Base-by-base conservation (phyloP, 1,284 basidiomycete genomes). In the Mycena sp. region DNA sequence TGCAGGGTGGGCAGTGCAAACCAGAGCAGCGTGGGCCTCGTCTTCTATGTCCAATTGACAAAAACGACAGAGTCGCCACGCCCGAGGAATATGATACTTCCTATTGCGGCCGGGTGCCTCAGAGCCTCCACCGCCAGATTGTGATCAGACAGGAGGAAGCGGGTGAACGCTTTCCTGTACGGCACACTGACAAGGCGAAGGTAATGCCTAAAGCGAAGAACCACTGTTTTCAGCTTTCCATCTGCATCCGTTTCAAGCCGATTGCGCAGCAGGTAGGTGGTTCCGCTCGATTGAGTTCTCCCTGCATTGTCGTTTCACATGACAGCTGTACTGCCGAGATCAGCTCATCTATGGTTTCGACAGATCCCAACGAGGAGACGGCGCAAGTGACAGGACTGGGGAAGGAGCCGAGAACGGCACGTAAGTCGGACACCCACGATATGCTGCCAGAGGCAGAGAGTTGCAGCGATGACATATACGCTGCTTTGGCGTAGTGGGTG, bases 31-130 rank as follows among this genome's bases (percentile, higher is more conserved):
- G 19, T 55, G 53, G 21, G 28, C n/a, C 19, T 46, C 57, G 28
- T 59, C 57, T 29, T 59, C 57, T 3, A 59, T 38, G 2, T 41
- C 46, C 19, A 23, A 10, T 6, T 26, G 45, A 19, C 57, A 59
- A 37, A 51, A 44, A 19, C 48, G 44, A 17, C 14, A 50, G 3
- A 28, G 21, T 28, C 57, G 25, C 35, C 35, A 35, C 29, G 3
- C 43, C 19, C 44, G 29, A 26, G 37, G 37, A 21, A 52, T 35
- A 4, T 41, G 12, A 29, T 49, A 44, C 49, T 41, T 32, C 40
- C 57, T 28, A 12, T 51, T 30, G 2, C 48, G 57, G 25, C 23
- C 2, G 19, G 9, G 32, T 35, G 32, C 14, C 32, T 7, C 32
- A 35, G 32, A 7, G 7, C 32, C 14, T 35, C 32, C 14, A 35